These are phyloP conservation scores for Sarocladium kiliense DNA, from an alignment of 2,329 filamentous ascomycete species.

Conservation along the genomic window DNA sequence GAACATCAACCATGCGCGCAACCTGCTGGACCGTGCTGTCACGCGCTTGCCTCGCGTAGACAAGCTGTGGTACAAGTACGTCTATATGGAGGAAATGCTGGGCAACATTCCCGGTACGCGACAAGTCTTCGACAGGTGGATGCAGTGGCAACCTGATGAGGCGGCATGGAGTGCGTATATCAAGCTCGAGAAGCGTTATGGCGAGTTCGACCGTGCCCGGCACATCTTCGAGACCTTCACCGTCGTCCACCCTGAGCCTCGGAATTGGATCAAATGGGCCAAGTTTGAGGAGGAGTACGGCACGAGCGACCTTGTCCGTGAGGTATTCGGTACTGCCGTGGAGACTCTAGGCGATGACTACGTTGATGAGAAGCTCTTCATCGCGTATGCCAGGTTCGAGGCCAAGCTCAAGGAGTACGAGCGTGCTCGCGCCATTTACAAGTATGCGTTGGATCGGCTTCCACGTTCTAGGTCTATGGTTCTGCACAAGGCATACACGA, in stretches of 20 bases:
- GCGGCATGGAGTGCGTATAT: conserved; percentile 94
- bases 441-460: conserved; percentile 88
- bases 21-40: conserved; percentile 90
- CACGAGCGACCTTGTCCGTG: conserved; percentile 83
- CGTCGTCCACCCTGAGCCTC: conserved; percentile 85
- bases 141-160: conserved; percentile 97
- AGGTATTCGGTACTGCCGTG: conserved; percentile 84
- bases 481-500: conserved; percentile 91
- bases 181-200: conserved; percentile 93
- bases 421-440: conserved; percentile 89
- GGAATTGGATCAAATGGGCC: conserved; percentile 99
- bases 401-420: conserved; percentile 94
- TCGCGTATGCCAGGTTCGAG: conserved; percentile 92
- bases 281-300: conserved; percentile 95
- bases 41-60: conserved; percentile 86
- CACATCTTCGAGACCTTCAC: conserved; percentile 89
- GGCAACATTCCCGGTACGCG: conserved; percentile 88
- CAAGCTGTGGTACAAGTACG: conserved; percentile 99
- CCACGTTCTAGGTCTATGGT: conserved; percentile 79
- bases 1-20: conserved; percentile 95
- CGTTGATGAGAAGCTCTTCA: conserved; percentile 93
- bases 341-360: conserved; percentile 91
- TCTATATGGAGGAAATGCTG: conserved; percentile 97
- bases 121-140: conserved; percentile 96
- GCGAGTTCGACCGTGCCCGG: conserved; percentile 84